phyloP scores from a whole-genome alignment of 2,329 filamentous ascomycete genomes.

The Colletotrichum musicola region DNA sequence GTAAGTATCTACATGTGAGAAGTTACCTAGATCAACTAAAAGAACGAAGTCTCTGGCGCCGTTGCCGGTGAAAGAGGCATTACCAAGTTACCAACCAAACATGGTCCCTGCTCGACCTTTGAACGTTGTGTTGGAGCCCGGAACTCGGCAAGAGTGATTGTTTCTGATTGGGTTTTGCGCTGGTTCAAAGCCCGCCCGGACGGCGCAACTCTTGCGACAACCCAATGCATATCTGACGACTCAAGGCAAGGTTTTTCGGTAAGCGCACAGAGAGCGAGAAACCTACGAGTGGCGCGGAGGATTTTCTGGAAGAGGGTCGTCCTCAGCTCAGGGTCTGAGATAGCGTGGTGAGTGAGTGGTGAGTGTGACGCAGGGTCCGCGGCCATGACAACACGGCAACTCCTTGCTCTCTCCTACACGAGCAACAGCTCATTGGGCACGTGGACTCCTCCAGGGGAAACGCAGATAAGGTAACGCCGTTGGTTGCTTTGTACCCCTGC shows the following conservation, averaged over 20 bases:
- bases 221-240: neutral
- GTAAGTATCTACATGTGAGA: too few species aligned
- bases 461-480: conserved; percentile 7
- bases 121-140: neutral
- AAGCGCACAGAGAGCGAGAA: conserved; percentile 2
- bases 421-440: conserved; percentile 19
- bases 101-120: neutral
- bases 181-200: conserved; percentile 14
- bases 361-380: conserved; percentile 24
- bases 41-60: neutral
- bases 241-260: neutral
- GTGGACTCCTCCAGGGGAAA: neutral
- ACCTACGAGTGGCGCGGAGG: conserved; percentile 1
- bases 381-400: conserved; percentile 13
- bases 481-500: conserved; percentile 6
- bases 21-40: too few species aligned
- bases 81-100: neutral
- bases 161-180: conserved; percentile 17
- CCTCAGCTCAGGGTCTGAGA: conserved; percentile 22
- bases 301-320: conserved; percentile 22
- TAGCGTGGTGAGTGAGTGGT: neutral
- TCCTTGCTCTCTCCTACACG: conserved; percentile 2
- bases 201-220: conserved; percentile 19
- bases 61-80: neutral
- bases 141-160: conserved; percentile 9